phyloP scores from a whole-genome alignment of 1,139 yeast genomes.

The Suhomyces guaymorum region DNA sequence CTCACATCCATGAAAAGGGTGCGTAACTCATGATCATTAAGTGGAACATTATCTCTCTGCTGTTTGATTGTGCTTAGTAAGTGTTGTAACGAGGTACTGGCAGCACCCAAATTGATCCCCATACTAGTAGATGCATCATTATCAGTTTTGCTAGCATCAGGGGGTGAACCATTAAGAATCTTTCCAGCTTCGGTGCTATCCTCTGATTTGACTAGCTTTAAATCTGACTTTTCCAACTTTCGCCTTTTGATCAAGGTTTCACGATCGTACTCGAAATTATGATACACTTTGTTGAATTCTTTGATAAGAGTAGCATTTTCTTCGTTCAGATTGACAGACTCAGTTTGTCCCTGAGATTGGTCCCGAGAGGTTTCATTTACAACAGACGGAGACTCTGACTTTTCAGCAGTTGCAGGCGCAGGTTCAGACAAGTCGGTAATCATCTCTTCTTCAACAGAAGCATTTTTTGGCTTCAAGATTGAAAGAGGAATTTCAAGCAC shows the following conservation, averaged over 20 bases:
- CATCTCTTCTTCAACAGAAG: conserved; percentile 9
- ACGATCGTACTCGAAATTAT: conserved; percentile 78
- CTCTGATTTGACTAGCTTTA: conserved; percentile 54
- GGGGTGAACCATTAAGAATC: conserved; percentile 2
- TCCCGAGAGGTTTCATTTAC: conserved; percentile 8
- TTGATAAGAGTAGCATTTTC: conserved; percentile 42
- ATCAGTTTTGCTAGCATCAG: conserved; percentile 9
- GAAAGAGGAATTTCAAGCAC: conserved; percentile 35
- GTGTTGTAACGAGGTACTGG: conserved; percentile 81
- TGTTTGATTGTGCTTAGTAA: conserved; percentile 75
- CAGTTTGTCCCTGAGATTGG: conserved; percentile 3
- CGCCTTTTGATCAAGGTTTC: conserved; percentile 77
- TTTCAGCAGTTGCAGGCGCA: conserved; percentile 8
- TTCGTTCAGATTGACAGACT: conserved; percentile 21
- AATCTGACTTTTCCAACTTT: conserved; percentile 77
- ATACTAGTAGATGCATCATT: conserved; percentile 18
- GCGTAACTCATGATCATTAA: conserved; percentile 84
- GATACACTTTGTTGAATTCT: conserved; percentile 65
- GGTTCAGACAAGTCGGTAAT: conserved; percentile 13
- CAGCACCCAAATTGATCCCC: conserved; percentile 65
- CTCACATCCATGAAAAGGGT: conserved; percentile 88
- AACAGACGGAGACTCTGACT: conserved; percentile 3
- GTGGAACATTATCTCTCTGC: conserved; percentile 68
- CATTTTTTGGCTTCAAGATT: conserved; percentile 19
- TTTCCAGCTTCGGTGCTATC: conserved; percentile 7